Conservation (phyloP, 2,329 filamentous ascomycete species). For the Monilinia vaccinii-corymbosi region DNA sequence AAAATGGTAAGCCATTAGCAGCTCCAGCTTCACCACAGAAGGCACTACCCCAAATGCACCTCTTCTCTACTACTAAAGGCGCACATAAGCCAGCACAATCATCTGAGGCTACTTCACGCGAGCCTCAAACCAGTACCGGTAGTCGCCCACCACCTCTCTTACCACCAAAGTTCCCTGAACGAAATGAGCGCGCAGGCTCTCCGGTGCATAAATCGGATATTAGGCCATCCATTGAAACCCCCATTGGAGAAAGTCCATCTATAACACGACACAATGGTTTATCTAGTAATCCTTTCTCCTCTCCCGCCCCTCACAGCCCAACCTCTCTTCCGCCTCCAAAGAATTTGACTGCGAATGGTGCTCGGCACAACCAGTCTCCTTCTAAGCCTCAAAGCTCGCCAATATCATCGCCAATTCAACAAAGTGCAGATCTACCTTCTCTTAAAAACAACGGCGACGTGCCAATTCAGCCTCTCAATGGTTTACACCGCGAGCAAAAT, state of each 20-base stretch:
- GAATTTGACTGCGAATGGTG: slow-evolving; percentile 24
- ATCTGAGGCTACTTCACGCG: background rate
- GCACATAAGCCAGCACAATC: slow-evolving; percentile 9
- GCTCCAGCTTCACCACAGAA: slow-evolving; percentile 15
- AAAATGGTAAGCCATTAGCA: slow-evolving; percentile 14
- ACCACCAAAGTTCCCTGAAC: background rate
- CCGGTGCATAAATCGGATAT: slow-evolving; percentile 4
- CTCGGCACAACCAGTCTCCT: slow-evolving; percentile 3
- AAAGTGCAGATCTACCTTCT: slow-evolving; percentile 9
- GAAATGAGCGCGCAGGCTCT: slow-evolving; percentile 18
- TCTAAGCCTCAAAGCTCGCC: slow-evolving; percentile 7
- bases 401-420: slow-evolving; percentile 13
- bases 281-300: slow-evolving; percentile 24
- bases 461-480: slow-evolving; percentile 9
- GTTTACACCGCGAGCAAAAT: slow-evolving; percentile 15
- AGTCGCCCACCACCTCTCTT: slow-evolving; percentile 1
- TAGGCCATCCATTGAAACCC: background rate
- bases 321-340: slow-evolving; percentile 28
- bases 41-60: slow-evolving; percentile 11
- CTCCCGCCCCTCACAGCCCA: slow-evolving; percentile 27
- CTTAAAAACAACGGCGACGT: slow-evolving; percentile 11
- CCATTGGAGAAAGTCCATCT: slow-evolving; percentile 6
- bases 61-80: slow-evolving; percentile 11
- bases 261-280: slow-evolving; percentile 5
- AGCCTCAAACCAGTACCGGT: slow-evolving; percentile 6